These are phyloP conservation scores for Porogramme epimiltina DNA, from an alignment of 1,284 basidiomycete genomes.

Conservation along the genomic window DNA sequence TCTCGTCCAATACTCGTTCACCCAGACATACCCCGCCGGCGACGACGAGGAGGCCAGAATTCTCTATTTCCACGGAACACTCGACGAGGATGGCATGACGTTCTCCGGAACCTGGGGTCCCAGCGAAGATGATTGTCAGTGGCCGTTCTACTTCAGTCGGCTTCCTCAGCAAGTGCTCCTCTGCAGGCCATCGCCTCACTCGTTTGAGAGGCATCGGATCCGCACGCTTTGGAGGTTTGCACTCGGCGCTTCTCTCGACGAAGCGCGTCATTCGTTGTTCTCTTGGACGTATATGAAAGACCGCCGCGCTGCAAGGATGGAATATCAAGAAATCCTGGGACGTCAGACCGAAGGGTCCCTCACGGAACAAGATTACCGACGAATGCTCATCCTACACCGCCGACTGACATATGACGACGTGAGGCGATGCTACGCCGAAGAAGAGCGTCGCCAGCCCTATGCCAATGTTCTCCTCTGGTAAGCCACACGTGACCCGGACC, in stretches of 20 bases:
- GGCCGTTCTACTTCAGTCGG: slow-evolving; percentile 10
- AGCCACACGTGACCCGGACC: no score
- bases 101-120: slow-evolving; percentile 12
- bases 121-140: not conserved
- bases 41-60: not conserved
- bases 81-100: slow-evolving; percentile 8
- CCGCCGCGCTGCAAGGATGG: slow-evolving; percentile 5
- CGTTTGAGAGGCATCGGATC: not conserved
- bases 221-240: slow-evolving; percentile 13
- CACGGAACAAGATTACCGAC: not conserved
- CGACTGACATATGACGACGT: slow-evolving; percentile 5
- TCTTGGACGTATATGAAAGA: slow-evolving; percentile 14
- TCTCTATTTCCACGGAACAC: slow-evolving; percentile 7
- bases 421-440: slow-evolving; percentile 1
- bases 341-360: not conserved
- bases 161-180: slow-evolving; percentile 9
- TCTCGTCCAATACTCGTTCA: slow-evolving; percentile 2
- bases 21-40: not conserved
- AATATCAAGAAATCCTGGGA: slow-evolving; percentile 3
- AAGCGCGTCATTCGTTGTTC: slow-evolving; percentile 11
- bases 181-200: slow-evolving; percentile 1
- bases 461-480: slow-evolving; percentile 1
- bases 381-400: not conserved
- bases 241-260: not conserved
- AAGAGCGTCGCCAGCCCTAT: not conserved